Percentiles rank a stretch among this genome's conserved stretches.
phyloP scores from a whole-genome alignment of 176 grass and related monocot species.

The Eremochloa ophiuroides region DNA sequence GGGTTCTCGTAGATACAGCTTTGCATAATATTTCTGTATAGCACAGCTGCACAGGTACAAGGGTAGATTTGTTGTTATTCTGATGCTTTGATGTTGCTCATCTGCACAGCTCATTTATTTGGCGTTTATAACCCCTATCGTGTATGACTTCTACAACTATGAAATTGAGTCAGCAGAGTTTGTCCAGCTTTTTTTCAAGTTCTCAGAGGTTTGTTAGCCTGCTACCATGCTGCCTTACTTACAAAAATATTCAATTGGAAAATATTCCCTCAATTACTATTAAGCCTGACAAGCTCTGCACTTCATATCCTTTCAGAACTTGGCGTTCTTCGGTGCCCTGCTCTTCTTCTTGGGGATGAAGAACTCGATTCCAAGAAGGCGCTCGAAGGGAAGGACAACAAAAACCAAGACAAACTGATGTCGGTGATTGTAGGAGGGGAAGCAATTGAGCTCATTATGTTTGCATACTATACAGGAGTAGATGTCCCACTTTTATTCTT shows the following conservation, averaged over 20 bases:
- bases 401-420: slow-evolving; percentile 82
- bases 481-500: slow-evolving; percentile 41
- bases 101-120: slow-evolving; percentile 55
- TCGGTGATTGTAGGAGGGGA: slow-evolving; percentile 19
- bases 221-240: background rate
- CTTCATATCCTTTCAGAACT: slow-evolving; percentile 44
- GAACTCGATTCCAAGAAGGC: slow-evolving; percentile 72
- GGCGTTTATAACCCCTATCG: slow-evolving; percentile 50
- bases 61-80: background rate
- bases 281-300: background rate
- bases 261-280: background rate
- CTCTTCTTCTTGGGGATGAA: slow-evolving; percentile 93
- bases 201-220: slow-evolving; percentile 44
- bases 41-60: background rate
- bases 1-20: background rate
- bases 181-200: slow-evolving; percentile 46
- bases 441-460: slow-evolving; percentile 27
- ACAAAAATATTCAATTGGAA: background rate
- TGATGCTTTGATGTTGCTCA: background rate
- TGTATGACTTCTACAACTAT: slow-evolving; percentile 69
- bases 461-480: slow-evolving; percentile 35
- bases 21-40: background rate
- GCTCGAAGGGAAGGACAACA: slow-evolving; percentile 54
- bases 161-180: slow-evolving; percentile 52
- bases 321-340: slow-evolving; percentile 76